These are phyloP conservation scores for Achaetomiella virescens DNA, from an alignment of 495 filamentous ascomycete genomes.

Conservation along the genomic window DNA sequence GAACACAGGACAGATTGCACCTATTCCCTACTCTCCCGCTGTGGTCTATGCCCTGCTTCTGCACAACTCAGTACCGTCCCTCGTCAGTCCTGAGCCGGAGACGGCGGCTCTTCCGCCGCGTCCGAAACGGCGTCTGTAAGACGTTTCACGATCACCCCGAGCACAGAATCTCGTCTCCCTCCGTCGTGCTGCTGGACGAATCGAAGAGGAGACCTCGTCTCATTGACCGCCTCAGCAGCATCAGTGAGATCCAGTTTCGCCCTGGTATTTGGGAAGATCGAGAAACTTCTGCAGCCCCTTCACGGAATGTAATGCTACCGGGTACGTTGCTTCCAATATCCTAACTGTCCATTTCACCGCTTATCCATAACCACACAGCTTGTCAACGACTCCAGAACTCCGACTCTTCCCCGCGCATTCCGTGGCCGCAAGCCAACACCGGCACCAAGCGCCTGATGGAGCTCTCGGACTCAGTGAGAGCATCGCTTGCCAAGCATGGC, in stretches of 20 bases:
- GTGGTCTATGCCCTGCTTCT: neutral
- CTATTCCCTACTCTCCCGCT: neutral
- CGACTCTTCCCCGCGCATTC: neutral
- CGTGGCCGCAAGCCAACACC: neutral
- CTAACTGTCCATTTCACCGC: no score
- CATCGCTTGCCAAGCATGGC: conserved; percentile 18
- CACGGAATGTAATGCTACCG: neutral
- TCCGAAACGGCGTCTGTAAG: neutral
- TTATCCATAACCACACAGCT: neutral
- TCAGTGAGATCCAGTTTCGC: conserved; percentile 3
- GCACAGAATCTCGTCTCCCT: neutral
- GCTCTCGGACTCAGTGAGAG: conserved; percentile 33
- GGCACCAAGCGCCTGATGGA: conserved; percentile 12
- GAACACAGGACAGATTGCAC: no score
- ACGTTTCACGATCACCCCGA: neutral
- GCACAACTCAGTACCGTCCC: neutral
- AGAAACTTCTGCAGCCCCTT: neutral
- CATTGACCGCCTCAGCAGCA: neutral
- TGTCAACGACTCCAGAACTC: no score
- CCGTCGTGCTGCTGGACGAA: neutral
- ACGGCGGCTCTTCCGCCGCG: neutral
- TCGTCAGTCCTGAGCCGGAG: neutral
- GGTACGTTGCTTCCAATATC: neutral
- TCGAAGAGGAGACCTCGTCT: neutral
- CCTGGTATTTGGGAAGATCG: neutral